Evolutionary conservation across 257 asterid species (phyloP).

Genomic region (Haberlea rhodopensis): DNA sequence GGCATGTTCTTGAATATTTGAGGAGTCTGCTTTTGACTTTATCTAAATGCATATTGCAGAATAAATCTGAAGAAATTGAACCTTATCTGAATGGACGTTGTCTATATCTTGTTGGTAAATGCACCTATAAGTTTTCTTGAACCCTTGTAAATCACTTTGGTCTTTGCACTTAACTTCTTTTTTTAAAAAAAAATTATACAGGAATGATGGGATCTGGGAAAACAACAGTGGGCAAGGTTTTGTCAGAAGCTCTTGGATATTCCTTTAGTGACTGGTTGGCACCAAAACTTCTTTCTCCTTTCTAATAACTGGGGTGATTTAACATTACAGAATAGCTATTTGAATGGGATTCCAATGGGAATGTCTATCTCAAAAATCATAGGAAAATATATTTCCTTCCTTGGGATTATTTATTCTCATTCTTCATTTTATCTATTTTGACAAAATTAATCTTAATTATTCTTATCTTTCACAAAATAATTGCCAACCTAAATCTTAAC

Average conservation of each 20-base stretch:
- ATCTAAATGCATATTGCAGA: constrained; percentile 48
- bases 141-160: neutral
- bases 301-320: constrained; percentile 5
- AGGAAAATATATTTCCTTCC: too few relatives aligned
- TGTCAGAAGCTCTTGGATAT: constrained; percentile 77
- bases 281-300: constrained; percentile 24
- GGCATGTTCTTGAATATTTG: constrained; percentile 13
- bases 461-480: too few relatives aligned
- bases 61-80: constrained; percentile 61
- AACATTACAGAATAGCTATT: neutral
- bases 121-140: constrained; percentile 15
- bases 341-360: too few relatives aligned
- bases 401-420: too few relatives aligned
- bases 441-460: too few relatives aligned
- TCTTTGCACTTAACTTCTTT: constrained; percentile 15
- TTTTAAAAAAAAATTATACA: constrained; percentile 31
- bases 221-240: constrained; percentile 85
- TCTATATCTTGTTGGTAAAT: constrained; percentile 87
- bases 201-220: constrained; percentile 99
- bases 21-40: constrained; percentile 26
- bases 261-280: constrained; percentile 85
- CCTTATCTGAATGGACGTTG: constrained; percentile 69
- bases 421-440: too few relatives aligned
- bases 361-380: too few relatives aligned
- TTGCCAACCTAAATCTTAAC: too few relatives aligned